Conservation (phyloP, 1,284 basidiomycete genomes). For the Schizopora paradoxa region DNA sequence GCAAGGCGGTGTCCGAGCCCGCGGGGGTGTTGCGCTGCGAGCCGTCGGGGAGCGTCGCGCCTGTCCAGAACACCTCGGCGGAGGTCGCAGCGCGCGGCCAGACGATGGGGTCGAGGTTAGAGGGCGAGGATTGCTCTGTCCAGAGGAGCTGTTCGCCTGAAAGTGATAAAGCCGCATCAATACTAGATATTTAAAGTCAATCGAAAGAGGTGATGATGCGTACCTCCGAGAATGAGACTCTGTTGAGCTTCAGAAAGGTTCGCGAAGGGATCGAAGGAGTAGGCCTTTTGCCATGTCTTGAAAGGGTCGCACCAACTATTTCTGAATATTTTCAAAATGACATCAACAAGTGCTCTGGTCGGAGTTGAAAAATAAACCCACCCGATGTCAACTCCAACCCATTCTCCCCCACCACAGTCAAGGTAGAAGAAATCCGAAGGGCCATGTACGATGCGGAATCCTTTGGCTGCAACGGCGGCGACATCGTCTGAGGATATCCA, state of each 20-base stretch:
- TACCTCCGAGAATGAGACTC: conserved; percentile 69
- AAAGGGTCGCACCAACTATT: conserved; percentile 68
- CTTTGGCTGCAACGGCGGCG: conserved; percentile 49
- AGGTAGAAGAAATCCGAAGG: conserved; percentile 77
- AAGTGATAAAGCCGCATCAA: conserved; percentile 1
- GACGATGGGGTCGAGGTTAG: conserved; percentile 46
- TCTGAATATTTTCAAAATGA: conserved; percentile 18
- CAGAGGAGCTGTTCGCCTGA: conserved; percentile 44
- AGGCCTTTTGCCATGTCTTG: conserved; percentile 72
- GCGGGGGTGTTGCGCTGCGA: conserved; percentile 19
- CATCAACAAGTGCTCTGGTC: conserved; percentile 6
- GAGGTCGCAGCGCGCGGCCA: conserved; percentile 61
- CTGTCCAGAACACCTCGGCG: conserved; percentile 62
- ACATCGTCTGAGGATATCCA: conserved; percentile 70
- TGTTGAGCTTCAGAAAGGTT: conserved; percentile 32
- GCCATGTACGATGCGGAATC: conserved; percentile 60
- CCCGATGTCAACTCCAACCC: conserved; percentile 59
- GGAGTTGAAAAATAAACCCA: conserved; percentile 27
- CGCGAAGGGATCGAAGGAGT: conserved; percentile 66
- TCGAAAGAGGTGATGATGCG: conserved; percentile 20
- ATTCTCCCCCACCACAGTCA: conserved; percentile 76
- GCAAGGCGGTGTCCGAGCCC: conserved; percentile 29
- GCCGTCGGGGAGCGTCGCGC: conserved; percentile 22
- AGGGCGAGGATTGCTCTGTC: conserved; percentile 50
- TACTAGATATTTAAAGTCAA: conserved; percentile 26